A percentile compares a stretch with the other conserved stretches of the same genome.
Conservation (phyloP, 192 early-diverging fungal genomes). For the Linnemannia exigua region DNA sequence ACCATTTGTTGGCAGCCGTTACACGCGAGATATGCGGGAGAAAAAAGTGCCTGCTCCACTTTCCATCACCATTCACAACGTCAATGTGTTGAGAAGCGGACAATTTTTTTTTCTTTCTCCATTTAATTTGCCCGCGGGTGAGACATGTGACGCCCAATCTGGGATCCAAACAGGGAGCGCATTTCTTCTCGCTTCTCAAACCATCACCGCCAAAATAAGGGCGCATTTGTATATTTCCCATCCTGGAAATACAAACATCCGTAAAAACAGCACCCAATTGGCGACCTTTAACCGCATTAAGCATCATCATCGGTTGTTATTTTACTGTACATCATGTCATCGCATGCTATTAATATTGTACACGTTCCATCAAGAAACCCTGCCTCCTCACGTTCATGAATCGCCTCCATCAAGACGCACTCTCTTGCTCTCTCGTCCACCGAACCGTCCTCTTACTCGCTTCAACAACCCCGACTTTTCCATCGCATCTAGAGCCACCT, state of each 20-base stretch:
- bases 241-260: no score
- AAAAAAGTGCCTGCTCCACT: not conserved
- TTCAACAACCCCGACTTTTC: constrained; percentile 13
- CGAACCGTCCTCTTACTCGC: not conserved
- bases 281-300: not conserved
- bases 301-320: not conserved
- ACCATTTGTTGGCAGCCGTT: not conserved
- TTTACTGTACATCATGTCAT: not conserved
- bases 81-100: not conserved
- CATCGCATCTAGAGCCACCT: not conserved
- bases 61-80: not conserved
- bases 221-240: not conserved
- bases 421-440: not conserved
- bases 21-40: not conserved
- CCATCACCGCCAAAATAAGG: not conserved
- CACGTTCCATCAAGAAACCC: not conserved
- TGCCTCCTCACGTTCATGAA: not conserved
- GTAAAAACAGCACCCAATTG: not conserved
- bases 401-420: not conserved
- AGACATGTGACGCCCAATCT: not conserved
- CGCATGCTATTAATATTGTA: not conserved
- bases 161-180: constrained; percentile 1
- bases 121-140: not conserved
- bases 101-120: not conserved
- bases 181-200: not conserved